Evolutionary conservation across 2,329 filamentous ascomycete species (phyloP).

Genomic region (Chaetomium strumarium): DNA sequence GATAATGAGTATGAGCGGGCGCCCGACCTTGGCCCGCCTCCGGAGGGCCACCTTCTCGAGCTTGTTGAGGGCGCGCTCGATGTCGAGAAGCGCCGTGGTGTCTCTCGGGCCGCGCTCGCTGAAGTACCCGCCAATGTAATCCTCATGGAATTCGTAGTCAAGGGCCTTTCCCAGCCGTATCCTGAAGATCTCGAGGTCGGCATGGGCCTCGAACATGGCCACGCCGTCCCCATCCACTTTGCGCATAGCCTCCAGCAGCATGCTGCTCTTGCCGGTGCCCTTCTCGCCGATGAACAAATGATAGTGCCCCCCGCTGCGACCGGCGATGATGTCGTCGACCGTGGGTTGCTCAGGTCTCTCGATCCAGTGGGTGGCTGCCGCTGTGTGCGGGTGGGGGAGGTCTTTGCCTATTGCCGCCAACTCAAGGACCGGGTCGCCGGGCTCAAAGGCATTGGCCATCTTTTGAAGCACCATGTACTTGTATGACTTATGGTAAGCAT

Average conservation of each 20-base stretch:
- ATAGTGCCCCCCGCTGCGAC: conserved; percentile 72
- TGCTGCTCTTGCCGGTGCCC: conserved; percentile 92
- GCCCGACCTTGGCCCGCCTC: conserved; percentile 54
- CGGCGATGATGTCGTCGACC: conserved; percentile 78
- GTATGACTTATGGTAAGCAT: conserved; percentile 76
- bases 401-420: conserved; percentile 63
- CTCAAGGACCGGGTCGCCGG: conserved; percentile 83
- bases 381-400: conserved; percentile 36
- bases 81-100: conserved; percentile 85
- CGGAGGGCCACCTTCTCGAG: conserved; percentile 87
- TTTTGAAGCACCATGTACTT: conserved; percentile 87
- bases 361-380: conserved; percentile 67
- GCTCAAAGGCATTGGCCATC: conserved; percentile 85
- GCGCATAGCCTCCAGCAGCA: conserved; percentile 92
- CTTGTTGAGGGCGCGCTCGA: conserved; percentile 96
- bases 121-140: conserved; percentile 95
- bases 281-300: conserved; percentile 91
- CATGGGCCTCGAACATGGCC: conserved; percentile 94
- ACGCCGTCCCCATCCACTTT: conserved; percentile 84
- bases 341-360: conserved; percentile 71
- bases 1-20: conserved; percentile 84
- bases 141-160: conserved; percentile 95
- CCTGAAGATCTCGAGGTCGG: conserved; percentile 90
- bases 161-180: conserved; percentile 87
- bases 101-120: conserved; percentile 90